These are phyloP conservation scores for Yamadazyma scolyti DNA, from an alignment of 805 yeast genomes.

Conservation along the genomic window DNA sequence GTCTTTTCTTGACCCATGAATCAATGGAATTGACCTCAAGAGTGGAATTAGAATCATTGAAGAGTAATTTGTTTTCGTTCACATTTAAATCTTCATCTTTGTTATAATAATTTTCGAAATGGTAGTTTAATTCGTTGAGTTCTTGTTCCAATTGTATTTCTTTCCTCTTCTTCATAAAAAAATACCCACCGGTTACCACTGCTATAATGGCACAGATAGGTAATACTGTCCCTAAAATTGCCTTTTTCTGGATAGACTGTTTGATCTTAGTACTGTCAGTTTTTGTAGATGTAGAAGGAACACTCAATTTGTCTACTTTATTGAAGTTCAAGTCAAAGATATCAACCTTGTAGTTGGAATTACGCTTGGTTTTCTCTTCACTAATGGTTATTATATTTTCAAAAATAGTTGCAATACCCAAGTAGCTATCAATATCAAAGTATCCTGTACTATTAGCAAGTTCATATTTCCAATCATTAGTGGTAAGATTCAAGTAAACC, in stretches of 20 bases:
- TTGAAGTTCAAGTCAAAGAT: conserved; percentile 10
- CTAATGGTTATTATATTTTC: conserved; percentile 10
- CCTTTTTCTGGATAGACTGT: conserved; percentile 17
- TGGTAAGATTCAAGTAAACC: conserved; percentile 2
- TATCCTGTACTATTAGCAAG: conserved; percentile 1
- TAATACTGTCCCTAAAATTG: conserved; percentile 35
- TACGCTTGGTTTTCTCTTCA: conserved; percentile 3
- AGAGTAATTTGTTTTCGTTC: conserved; percentile 2
- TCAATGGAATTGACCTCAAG: conserved; percentile 47
- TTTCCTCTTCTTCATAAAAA: conserved; percentile 17
- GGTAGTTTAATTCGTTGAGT: conserved; percentile 22
- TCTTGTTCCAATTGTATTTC: conserved; percentile 16
- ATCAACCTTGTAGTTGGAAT: conserved; percentile 4
- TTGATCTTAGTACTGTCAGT: conserved; percentile 3
- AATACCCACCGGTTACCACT: conserved; percentile 13
- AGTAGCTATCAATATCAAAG: conserved; percentile 1
- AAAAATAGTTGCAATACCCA: conserved; percentile 11
- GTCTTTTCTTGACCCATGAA: conserved; percentile 51
- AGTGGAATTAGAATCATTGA: conserved; percentile 32
- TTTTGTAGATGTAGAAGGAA: conserved; percentile 6
- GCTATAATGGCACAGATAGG: conserved; percentile 25
- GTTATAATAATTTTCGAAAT: conserved; percentile 25
- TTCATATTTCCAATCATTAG: conserved; percentile 11
- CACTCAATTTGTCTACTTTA: conserved; percentile 2
- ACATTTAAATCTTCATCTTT: conserved; percentile 13